Percentiles rank a stretch among this genome's conserved stretches.
Evolutionary conservation across 106 monocot species (phyloP).

Genomic region (Allium sativum): DNA sequence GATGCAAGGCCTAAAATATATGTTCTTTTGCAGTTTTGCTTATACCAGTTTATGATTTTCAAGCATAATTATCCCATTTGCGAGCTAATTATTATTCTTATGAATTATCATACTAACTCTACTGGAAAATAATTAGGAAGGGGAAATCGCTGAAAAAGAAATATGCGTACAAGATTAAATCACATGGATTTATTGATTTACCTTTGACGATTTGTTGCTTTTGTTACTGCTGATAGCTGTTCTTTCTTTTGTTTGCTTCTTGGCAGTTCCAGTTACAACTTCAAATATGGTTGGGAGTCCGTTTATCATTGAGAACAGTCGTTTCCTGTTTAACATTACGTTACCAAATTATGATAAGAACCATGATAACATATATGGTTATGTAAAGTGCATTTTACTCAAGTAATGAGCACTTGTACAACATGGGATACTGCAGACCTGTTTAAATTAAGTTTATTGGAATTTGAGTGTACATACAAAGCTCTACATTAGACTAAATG

Average conservation of each 20-base stretch:
- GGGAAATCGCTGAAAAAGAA: neutral
- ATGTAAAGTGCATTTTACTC: too few species aligned
- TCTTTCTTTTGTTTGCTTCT: slow-evolving; percentile 62
- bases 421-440: too few species aligned
- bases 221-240: slow-evolving; percentile 50
- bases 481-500: too few species aligned
- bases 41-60: too few species aligned
- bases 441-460: too few species aligned
- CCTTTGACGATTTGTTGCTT: slow-evolving; percentile 25
- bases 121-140: neutral
- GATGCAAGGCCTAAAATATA: too few species aligned
- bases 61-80: too few species aligned
- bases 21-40: too few species aligned
- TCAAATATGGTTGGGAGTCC: slow-evolving; percentile 69
- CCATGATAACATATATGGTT: too few species aligned
- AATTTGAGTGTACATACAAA: too few species aligned
- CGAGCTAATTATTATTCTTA: too few species aligned
- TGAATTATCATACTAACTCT: neutral
- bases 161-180: neutral
- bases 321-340: slow-evolving; percentile 27
- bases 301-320: slow-evolving; percentile 71
- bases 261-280: slow-evolving; percentile 53
- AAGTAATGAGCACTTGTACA: too few species aligned
- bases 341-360: neutral
- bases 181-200: neutral